These are phyloP conservation scores for Marvania coccoides DNA, from an alignment of 139 green algal species.

Conservation along the genomic window DNA sequence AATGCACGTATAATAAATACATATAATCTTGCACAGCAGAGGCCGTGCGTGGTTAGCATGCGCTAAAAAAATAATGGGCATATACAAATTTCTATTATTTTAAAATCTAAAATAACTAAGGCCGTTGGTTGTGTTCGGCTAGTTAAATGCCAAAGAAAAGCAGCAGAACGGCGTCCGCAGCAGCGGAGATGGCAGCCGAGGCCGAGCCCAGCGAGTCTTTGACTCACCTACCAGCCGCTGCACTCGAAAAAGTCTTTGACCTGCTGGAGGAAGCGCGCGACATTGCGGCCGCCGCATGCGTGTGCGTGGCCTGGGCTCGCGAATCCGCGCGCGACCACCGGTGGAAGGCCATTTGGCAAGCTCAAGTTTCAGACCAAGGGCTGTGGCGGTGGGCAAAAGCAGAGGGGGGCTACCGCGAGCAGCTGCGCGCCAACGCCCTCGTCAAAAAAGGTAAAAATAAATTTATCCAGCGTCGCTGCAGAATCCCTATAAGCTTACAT, in stretches of 20 bases:
- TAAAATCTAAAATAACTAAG: too few relatives aligned
- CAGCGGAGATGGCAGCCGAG: neutral
- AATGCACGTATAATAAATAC: too few relatives aligned
- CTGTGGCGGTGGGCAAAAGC: conserved; percentile 22
- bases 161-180: too few relatives aligned
- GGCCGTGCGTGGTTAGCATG: too few relatives aligned
- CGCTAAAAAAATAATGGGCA: too few relatives aligned
- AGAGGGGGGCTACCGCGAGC: conserved; percentile 19
- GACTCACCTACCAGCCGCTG: neutral
- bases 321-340: conserved; percentile 4
- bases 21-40: too few relatives aligned
- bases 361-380: neutral
- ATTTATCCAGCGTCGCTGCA: neutral
- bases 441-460: conserved; percentile 1
- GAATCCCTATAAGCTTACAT: neutral
- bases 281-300: conserved; percentile 4
- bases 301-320: conserved; percentile 9
- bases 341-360: conserved; percentile 11
- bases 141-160: too few relatives aligned
- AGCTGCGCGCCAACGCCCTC: conserved; percentile 13
- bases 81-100: too few relatives aligned
- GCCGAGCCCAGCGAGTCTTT: neutral
- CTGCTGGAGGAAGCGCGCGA: neutral
- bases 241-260: neutral
- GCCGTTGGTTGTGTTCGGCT: too few relatives aligned